phyloP scores from a whole-genome alignment of 176 grass and related monocot species.

The Neostapfia colusana region DNA sequence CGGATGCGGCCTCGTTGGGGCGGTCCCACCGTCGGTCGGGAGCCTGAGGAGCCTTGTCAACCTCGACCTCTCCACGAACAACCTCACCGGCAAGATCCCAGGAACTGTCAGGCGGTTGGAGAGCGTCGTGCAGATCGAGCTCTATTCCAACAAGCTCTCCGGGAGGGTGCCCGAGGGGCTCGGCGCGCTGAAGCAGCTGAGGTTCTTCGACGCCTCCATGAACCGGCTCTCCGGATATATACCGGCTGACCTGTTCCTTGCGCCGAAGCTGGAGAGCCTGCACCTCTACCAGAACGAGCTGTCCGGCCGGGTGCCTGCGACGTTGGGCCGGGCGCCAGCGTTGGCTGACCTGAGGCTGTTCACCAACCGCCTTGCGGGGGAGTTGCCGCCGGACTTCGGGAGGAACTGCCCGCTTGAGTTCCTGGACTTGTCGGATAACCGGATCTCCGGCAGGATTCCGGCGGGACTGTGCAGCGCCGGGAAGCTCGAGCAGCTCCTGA shows the following conservation, averaged over 20 bases:
- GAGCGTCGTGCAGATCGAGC: conserved; percentile 63
- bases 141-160: conserved; percentile 65
- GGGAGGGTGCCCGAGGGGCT: conserved; percentile 54
- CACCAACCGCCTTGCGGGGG: conserved; percentile 54
- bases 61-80: conserved; percentile 80
- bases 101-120: conserved; percentile 23
- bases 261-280: conserved; percentile 53
- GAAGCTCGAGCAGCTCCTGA: conserved; percentile 54
- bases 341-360: conserved; percentile 63
- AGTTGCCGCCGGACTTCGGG: conserved; percentile 59
- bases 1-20: conserved; percentile 57
- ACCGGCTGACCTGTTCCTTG: conserved; percentile 64
- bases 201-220: conserved; percentile 59
- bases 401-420: conserved; percentile 52
- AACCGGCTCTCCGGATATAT: conserved; percentile 61
- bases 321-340: conserved; percentile 32
- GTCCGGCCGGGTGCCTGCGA: conserved; percentile 45
- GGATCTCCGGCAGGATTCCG: conserved; percentile 60
- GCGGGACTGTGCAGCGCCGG: conserved; percentile 50
- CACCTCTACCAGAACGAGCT: conserved; percentile 72
- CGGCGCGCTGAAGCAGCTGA: conserved; percentile 52
- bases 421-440: conserved; percentile 67
- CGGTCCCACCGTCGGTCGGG: conserved; percentile 53
- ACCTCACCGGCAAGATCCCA: conserved; percentile 62
- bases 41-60: conserved; percentile 41